Conservation (phyloP, 1,284 basidiomycete species). For the Gomphus bonarii region DNA sequence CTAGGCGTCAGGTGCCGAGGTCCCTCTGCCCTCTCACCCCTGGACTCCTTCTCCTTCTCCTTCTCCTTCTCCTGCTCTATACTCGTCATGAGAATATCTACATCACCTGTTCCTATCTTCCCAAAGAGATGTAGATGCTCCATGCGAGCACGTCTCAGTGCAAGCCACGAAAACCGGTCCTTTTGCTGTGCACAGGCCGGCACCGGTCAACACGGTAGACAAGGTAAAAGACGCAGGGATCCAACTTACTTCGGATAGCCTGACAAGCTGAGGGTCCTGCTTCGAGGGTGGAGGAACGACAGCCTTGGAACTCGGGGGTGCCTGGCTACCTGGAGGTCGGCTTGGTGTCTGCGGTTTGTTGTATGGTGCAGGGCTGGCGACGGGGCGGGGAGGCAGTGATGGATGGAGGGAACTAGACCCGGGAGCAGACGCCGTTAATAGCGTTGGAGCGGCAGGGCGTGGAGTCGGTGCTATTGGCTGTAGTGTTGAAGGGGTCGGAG, state of each 20-base stretch:
- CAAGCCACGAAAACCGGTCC: conserved; percentile 65
- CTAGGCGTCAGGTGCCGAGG: neutral
- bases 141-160: conserved; percentile 64
- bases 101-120: conserved; percentile 71
- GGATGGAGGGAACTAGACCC: neutral
- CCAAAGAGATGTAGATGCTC: conserved; percentile 41
- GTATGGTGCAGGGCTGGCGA: conserved; percentile 17
- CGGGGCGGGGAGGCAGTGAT: conserved; percentile 15
- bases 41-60: conserved; percentile 21
- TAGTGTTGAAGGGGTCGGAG: conserved; percentile 16
- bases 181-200: conserved; percentile 44
- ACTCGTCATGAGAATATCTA: conserved; percentile 50
- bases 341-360: conserved; percentile 3
- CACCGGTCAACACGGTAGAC: neutral
- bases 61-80: conserved; percentile 49
- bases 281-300: neutral
- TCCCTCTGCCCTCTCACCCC: conserved; percentile 16
- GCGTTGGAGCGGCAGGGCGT: conserved; percentile 11
- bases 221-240: neutral
- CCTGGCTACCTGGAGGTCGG: neutral
- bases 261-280: neutral
- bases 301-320: neutral
- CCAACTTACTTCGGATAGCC: neutral
- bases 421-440: conserved; percentile 13
- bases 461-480: conserved; percentile 7